Evolutionary conservation across 2,329 filamentous ascomycete genomes (phyloP), one percentile per base, ranked within the genome.

Genomic region (Apiospora kogelbergensis): DNA sequence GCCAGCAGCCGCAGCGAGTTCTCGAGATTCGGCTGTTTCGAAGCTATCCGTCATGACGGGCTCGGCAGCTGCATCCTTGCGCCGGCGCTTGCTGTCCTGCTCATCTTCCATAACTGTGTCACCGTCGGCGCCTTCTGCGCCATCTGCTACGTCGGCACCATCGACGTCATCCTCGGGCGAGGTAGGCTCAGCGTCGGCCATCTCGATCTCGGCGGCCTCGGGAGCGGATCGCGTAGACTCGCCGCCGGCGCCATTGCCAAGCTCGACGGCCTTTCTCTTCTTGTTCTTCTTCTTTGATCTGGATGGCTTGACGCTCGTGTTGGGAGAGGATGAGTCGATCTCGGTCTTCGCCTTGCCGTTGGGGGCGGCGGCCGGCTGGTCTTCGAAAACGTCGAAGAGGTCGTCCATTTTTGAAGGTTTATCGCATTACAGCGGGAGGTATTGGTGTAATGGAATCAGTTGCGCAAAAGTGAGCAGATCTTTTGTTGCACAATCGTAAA

Each of bases 11-110:
- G 91, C 92, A 26, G 92, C 93, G 46, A 99, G 88, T 81, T 98
- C 93, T 85, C 95, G 88, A 72, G 95, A 97, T 82, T 97, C 91
- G 77, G 96, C 95, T 15, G 96, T 98, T 83, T 98, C 91, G 80
- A 99, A 99, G 15, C 91, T 90, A 82, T 99, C 96, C 24, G 95
- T 94, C 74, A 98, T 88, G 63, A 98, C 91, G 6, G 95, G 93
- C 11, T 89, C 88, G 75, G 91, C 92, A 67, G 83, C 84, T 74
- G 90, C 88, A 77, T 89, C 86, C 73, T 88, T 86, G 73, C 91
- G 89, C 73, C 91, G 89, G 80, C 93, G 94, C 70, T 78, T 81
- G 63, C 89, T 83, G 68, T 85, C 84, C 4, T 84, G 82, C 57
- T 82, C 83, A 48, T 84, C 81, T 1, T 81, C 80, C n/a, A 45